Conservation (phyloP, 2,329 filamentous ascomycete genomes). For the Aspergillus puulaauensis region DNA sequence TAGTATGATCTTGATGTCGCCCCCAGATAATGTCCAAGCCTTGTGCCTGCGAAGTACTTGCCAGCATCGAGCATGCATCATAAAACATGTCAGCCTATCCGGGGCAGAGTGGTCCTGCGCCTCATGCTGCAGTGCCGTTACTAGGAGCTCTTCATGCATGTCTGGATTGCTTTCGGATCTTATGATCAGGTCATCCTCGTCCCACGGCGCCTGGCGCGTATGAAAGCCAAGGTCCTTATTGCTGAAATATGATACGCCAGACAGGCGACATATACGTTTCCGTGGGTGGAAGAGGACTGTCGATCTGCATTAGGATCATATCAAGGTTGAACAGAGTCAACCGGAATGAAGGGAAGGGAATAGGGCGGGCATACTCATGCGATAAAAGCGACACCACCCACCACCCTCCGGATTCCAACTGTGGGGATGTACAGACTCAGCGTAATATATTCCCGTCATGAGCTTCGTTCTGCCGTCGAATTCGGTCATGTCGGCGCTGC, state of each 20-base stretch:
- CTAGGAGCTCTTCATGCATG: neutral
- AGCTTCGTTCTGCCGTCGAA: neutral
- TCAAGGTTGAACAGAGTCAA: neutral
- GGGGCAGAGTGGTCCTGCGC: neutral
- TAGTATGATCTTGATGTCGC: neutral
- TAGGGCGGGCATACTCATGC: neutral
- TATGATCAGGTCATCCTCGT: neutral
- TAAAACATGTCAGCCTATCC: neutral
- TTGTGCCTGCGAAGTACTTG: neutral
- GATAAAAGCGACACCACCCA: neutral
- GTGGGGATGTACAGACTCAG: neutral
- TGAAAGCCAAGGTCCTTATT: neutral
- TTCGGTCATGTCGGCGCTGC: neutral
- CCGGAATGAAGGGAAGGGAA: neutral
- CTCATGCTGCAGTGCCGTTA: neutral
- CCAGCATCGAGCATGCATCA: conserved; percentile 1
- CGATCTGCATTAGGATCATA: neutral
- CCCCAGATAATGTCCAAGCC: neutral
- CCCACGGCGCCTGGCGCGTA: conserved; percentile 2
- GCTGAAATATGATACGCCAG: neutral
- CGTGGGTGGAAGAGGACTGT: conserved; percentile 1
- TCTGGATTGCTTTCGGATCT: neutral
- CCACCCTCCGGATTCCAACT: neutral
- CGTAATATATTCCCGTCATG: neutral
- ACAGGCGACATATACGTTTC: conserved; percentile 1